Conservation (phyloP, 257 asterid genomes). For the Hygrophila difformis region DNA sequence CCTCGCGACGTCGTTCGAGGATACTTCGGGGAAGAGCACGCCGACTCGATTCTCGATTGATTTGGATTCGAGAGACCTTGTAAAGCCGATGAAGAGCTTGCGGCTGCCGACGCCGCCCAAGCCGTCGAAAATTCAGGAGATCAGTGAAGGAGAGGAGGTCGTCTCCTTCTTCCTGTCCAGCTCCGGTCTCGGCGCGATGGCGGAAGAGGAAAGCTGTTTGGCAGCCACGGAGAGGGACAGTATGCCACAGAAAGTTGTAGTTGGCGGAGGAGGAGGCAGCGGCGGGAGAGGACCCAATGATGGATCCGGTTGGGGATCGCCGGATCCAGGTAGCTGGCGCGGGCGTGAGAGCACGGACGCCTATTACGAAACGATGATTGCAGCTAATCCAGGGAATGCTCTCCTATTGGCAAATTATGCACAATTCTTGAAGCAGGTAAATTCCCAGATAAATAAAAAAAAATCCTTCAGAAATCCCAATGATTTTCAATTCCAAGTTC, state of each 20-base stretch:
- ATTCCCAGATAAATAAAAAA: no score
- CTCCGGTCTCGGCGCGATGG: constrained; percentile 25
- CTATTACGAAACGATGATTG: constrained; percentile 46
- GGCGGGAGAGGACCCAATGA: constrained; percentile 24
- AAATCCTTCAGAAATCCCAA: no score
- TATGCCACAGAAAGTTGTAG: constrained; percentile 16
- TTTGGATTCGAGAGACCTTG: constrained; percentile 16
- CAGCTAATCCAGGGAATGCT: constrained; percentile 41
- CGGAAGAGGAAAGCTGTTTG: constrained; percentile 12
- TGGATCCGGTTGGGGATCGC: constrained; percentile 30
- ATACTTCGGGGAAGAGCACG: constrained; percentile 3
- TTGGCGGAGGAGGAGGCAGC: constrained; percentile 16
- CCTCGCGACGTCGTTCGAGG: constrained; percentile 19
- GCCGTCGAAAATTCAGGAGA: constrained; percentile 14
- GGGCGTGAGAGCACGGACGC: constrained; percentile 30
- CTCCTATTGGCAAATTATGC: constrained; percentile 56
- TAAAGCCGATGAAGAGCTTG: constrained; percentile 21
- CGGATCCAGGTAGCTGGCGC: constrained; percentile 34
- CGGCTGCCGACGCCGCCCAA: constrained; percentile 18
- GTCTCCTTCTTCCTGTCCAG: constrained; percentile 15
- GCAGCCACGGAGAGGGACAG: constrained; percentile 14
- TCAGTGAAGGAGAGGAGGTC: not conserved
- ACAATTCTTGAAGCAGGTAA: constrained; percentile 54
- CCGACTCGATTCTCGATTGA: constrained; percentile 9
- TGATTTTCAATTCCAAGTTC: no score